phyloP scores from a whole-genome alignment of 768 basidiomycete species.

The Leccinellum luteum region DNA sequence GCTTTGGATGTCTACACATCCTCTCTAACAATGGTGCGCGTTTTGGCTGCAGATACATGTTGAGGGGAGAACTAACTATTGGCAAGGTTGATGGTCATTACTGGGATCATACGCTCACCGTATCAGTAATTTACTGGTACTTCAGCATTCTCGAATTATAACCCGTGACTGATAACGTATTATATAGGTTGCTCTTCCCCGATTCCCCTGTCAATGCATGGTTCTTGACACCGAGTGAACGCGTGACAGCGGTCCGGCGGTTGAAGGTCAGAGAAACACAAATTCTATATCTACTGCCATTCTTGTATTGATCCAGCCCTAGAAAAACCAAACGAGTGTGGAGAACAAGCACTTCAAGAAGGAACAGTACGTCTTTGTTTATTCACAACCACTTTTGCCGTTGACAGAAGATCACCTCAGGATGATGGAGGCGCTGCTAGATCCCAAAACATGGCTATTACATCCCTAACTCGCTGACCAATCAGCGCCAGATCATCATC shows the following conservation, averaged over 20 bases:
- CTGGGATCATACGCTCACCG: slow-evolving; percentile 57
- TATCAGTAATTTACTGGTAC: slow-evolving; percentile 56
- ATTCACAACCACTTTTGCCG: background rate
- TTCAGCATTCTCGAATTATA: background rate
- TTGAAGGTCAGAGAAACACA: slow-evolving; percentile 46
- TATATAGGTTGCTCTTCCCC: slow-evolving; percentile 60
- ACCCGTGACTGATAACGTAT: background rate
- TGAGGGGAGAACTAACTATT: background rate
- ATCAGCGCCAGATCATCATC: slow-evolving; percentile 64
- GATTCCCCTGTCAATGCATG: slow-evolving; percentile 73
- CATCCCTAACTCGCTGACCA: slow-evolving; percentile 65
- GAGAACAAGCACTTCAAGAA: slow-evolving; percentile 82
- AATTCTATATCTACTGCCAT: background rate
- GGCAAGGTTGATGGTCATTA: slow-evolving; percentile 66
- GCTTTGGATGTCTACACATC: slow-evolving; percentile 68
- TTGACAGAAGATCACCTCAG: slow-evolving; percentile 30
- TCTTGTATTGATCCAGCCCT: background rate
- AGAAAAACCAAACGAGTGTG: slow-evolving; percentile 77
- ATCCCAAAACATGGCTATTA: slow-evolving; percentile 80
- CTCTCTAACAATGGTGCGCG: slow-evolving; percentile 70
- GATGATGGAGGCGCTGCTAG: slow-evolving; percentile 62
- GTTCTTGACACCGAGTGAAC: slow-evolving; percentile 69
- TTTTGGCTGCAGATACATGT: background rate
- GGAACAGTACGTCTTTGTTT: slow-evolving; percentile 55
- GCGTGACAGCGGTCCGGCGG: slow-evolving; percentile 56